Conservation (phyloP, 768 basidiomycete genomes). For the Phaeotremella skinneri region DNA sequence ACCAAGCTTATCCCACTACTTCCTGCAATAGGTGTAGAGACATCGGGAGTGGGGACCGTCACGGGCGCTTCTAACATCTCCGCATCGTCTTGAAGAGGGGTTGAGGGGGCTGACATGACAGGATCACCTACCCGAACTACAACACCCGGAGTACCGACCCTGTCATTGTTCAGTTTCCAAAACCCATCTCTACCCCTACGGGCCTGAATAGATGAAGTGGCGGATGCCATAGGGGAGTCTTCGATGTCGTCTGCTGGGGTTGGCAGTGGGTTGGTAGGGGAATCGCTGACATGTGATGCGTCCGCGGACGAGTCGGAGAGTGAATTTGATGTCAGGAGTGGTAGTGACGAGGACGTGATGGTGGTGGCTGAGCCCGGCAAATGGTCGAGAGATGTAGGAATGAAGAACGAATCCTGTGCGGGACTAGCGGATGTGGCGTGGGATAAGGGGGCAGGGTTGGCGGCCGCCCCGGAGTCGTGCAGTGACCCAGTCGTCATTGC, state of each 20-base stretch:
- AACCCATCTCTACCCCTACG: conserved; percentile 17
- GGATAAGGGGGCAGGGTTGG: conserved; percentile 2
- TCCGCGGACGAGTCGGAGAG: not conserved
- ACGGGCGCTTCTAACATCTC: conserved; percentile 4
- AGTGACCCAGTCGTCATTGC: not conserved
- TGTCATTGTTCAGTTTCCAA: conserved; percentile 19
- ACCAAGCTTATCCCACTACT: conserved; percentile 22
- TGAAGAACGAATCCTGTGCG: not conserved
- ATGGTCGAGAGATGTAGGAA: not conserved
- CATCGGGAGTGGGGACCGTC: conserved; percentile 5
- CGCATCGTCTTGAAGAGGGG: not conserved
- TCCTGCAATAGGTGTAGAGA: conserved; percentile 10
- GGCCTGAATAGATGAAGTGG: not conserved
- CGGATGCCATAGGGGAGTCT: not conserved
- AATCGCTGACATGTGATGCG: not conserved
- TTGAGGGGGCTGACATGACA: not conserved
- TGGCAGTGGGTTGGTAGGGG: not conserved
- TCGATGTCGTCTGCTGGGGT: not conserved
- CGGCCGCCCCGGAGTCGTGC: not conserved
- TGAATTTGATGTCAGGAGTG: not conserved
- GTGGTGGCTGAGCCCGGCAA: not conserved
- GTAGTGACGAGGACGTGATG: not conserved
- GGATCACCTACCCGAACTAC: not conserved
- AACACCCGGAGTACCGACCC: not conserved
- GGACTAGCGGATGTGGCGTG: conserved; percentile 4